A percentile compares a stretch with the other conserved stretches of the same genome.
Evolutionary conservation across 192 early-diverging fungal species (phyloP).

Genomic region (Phlyctochytrium bullatum): DNA sequence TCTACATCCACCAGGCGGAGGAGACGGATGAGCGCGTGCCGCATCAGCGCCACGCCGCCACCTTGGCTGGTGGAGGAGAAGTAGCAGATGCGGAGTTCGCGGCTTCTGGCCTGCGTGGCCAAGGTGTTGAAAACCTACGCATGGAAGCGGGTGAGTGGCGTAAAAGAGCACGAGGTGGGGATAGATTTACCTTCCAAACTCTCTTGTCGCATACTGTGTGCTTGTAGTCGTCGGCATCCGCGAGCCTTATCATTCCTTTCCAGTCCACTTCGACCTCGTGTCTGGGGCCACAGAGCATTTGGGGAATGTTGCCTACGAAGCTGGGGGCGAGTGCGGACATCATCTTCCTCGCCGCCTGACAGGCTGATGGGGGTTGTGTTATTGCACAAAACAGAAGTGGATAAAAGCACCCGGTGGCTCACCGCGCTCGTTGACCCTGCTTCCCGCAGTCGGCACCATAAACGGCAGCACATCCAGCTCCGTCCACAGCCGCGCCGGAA

Average conservation of each 20-base stretch:
- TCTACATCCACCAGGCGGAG: constrained; percentile 65
- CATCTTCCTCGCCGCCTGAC: constrained; percentile 72
- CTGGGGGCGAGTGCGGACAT: constrained; percentile 70
- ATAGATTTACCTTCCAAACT: constrained; percentile 52
- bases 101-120: constrained; percentile 19
- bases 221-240: constrained; percentile 63
- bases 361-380: constrained; percentile 14
- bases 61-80: constrained; percentile 86
- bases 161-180: not conserved
- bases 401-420: too few species aligned
- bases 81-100: constrained; percentile 62
- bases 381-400: not conserved
- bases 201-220: constrained; percentile 56
- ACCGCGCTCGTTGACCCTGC: constrained; percentile 59
- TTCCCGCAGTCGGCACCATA: constrained; percentile 61
- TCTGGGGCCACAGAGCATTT: constrained; percentile 62
- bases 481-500: constrained; percentile 41
- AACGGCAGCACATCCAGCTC: constrained; percentile 76
- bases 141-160: too few species aligned
- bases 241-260: constrained; percentile 57
- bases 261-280: constrained; percentile 77
- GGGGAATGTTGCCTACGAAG: constrained; percentile 70
- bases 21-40: constrained; percentile 75
- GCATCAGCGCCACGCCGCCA: constrained; percentile 89
- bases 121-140: not conserved